Evolutionary conservation across 345 rosid genomes (phyloP).

Genomic region (Salix caprea): DNA sequence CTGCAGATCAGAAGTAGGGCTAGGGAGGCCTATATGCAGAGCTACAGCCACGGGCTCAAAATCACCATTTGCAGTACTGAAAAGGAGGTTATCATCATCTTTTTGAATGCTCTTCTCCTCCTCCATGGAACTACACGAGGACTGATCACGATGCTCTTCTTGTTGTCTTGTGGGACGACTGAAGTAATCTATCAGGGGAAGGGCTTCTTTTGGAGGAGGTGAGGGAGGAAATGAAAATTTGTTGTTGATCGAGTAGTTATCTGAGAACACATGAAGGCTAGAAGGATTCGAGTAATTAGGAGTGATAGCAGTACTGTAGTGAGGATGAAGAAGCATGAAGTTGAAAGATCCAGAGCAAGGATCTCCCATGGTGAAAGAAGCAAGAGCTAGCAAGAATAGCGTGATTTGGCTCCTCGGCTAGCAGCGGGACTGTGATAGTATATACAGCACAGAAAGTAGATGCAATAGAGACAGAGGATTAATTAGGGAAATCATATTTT

Average conservation of each 20-base stretch:
- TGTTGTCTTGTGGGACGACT: constrained; percentile 24
- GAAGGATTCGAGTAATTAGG: neutral
- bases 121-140: constrained; percentile 23
- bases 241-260: neutral
- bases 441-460: neutral
- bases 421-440: neutral
- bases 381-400: neutral
- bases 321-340: constrained; percentile 31
- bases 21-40: constrained; percentile 45
- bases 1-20: constrained; percentile 19
- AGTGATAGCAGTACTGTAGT: constrained; percentile 10
- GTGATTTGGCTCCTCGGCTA: neutral
- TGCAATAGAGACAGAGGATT: neutral
- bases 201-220: constrained; percentile 30
- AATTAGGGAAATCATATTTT: neutral
- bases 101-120: constrained; percentile 8
- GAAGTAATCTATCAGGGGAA: constrained; percentile 40
- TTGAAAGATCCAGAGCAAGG: constrained; percentile 37
- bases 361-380: constrained; percentile 32
- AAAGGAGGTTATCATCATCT: neutral
- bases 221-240: constrained; percentile 2
- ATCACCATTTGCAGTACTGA: neutral
- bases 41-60: constrained; percentile 26
- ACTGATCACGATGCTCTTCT: constrained; percentile 19
- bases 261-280: neutral